These are phyloP conservation scores for Penicilliopsis zonata DNA, from an alignment of 495 filamentous ascomycete genomes.

Conservation along the genomic window DNA sequence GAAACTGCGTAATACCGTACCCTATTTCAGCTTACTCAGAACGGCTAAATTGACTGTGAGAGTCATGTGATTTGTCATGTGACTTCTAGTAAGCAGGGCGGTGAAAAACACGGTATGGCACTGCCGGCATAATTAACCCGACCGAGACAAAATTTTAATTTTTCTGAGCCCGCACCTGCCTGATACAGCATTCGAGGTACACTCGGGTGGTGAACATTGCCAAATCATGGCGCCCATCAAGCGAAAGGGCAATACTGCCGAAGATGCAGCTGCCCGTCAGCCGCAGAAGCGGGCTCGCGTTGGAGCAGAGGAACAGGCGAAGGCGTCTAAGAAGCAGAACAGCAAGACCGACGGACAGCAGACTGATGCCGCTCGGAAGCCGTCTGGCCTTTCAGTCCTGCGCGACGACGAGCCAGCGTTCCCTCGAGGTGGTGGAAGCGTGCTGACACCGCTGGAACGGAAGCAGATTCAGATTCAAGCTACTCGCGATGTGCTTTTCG, in stretches of 20 bases:
- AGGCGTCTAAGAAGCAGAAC: slow-evolving; percentile 18
- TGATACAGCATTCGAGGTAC: too few species aligned
- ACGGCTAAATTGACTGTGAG: too few species aligned
- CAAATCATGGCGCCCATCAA: slow-evolving; percentile 42
- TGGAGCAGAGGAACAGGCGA: slow-evolving; percentile 26
- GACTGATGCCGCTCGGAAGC: slow-evolving; percentile 19
- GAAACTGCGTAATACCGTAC: not conserved
- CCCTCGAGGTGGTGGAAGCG: slow-evolving; percentile 82
- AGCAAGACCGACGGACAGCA: slow-evolving; percentile 4
- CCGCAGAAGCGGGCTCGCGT: slow-evolving; percentile 36
- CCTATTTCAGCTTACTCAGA: not conserved
- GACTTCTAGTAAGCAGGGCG: too few species aligned
- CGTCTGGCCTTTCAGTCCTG: slow-evolving; percentile 35
- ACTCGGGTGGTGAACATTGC: too few species aligned
- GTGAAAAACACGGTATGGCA: too few species aligned
- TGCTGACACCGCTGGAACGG: slow-evolving; percentile 85
- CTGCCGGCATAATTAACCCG: too few species aligned
- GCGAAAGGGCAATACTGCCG: slow-evolving; percentile 35
- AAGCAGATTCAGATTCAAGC: slow-evolving; percentile 95
- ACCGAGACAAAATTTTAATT: too few species aligned
- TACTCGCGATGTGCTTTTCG: slow-evolving; percentile 84
- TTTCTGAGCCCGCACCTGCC: too few species aligned
- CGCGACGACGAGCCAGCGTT: slow-evolving; percentile 80
- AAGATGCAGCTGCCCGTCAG: slow-evolving; percentile 25
- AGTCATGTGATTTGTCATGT: too few species aligned